These are phyloP conservation scores for Neurospora sp. DNA, from an alignment of 495 filamentous ascomycete genomes.

Conservation along the genomic window DNA sequence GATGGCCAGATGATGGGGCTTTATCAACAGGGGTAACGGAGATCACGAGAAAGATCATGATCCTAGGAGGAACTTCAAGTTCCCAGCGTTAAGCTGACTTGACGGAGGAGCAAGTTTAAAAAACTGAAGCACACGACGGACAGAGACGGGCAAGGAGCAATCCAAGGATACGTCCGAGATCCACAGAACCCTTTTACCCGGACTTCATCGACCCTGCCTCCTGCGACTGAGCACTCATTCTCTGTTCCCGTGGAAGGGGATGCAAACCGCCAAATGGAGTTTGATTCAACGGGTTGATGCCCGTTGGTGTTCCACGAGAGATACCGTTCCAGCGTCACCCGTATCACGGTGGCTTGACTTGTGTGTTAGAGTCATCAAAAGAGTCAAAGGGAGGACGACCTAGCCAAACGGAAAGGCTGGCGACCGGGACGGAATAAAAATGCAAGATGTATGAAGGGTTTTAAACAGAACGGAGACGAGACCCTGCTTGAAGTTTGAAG, in stretches of 20 bases:
- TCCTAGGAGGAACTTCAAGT: background rate
- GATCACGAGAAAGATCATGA: background rate
- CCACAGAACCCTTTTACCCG: background rate
- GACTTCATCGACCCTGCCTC: background rate
- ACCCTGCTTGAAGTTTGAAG: background rate
- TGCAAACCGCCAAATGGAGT: background rate
- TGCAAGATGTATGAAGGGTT: background rate
- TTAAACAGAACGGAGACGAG: background rate
- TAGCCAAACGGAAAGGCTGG: background rate
- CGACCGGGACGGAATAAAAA: background rate
- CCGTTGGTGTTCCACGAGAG: background rate
- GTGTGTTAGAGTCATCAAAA: background rate
- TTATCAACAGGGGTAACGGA: background rate
- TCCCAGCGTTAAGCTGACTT: background rate
- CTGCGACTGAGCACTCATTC: background rate
- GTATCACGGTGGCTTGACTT: background rate
- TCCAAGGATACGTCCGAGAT: background rate
- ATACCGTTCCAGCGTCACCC: background rate
- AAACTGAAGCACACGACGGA: background rate
- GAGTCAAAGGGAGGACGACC: background rate
- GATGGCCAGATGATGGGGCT: background rate
- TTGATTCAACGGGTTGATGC: background rate
- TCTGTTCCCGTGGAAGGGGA: background rate
- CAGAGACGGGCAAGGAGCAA: background rate
- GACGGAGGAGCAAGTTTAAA: background rate